phyloP scores from a whole-genome alignment of 2,329 filamentous ascomycete genomes.

The Cladophialophora exuberans region DNA sequence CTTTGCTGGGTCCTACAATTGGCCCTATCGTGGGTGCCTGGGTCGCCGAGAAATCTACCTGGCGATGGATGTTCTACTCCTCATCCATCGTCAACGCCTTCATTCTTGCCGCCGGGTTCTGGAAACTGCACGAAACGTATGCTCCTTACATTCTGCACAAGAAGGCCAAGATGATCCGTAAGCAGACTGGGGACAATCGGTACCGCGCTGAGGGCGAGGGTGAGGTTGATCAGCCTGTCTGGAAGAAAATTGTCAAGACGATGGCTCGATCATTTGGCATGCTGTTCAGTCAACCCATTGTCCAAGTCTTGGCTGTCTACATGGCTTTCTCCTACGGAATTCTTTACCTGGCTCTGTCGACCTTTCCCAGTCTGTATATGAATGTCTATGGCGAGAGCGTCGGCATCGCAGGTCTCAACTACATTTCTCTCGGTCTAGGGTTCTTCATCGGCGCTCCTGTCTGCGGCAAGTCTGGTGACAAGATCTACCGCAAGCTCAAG shows the following conservation, averaged over 20 bases:
- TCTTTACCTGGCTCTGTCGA: constrained; percentile 64
- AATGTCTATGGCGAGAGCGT: constrained; percentile 54
- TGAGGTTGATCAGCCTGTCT: constrained; percentile 33
- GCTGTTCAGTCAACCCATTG: constrained; percentile 60
- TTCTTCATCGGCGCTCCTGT: constrained; percentile 58
- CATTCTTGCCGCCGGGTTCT: constrained; percentile 60
- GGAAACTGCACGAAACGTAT: constrained; percentile 64
- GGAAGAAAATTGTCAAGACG: constrained; percentile 38
- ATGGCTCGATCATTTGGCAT: constrained; percentile 58
- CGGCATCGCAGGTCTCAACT: constrained; percentile 61
- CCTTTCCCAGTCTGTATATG: constrained; percentile 61
- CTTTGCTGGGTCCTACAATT: constrained; percentile 43
- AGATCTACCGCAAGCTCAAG: constrained; percentile 40
- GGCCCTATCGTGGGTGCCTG: constrained; percentile 67
- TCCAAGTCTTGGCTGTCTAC: constrained; percentile 57
- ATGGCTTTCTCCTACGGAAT: constrained; percentile 62
- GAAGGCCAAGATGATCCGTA: constrained; percentile 55
- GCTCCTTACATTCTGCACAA: constrained; percentile 61
- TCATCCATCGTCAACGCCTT: constrained; percentile 62
- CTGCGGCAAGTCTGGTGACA: constrained; percentile 50
- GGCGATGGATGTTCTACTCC: constrained; percentile 48
- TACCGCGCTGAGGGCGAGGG: constrained; percentile 38
- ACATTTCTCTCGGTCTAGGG: constrained; percentile 62
- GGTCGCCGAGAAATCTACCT: constrained; percentile 51
- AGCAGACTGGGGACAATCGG: constrained; percentile 36